phyloP scores from a whole-genome alignment of 148 eudicot genomes.

The Polygonum aviculare region DNA sequence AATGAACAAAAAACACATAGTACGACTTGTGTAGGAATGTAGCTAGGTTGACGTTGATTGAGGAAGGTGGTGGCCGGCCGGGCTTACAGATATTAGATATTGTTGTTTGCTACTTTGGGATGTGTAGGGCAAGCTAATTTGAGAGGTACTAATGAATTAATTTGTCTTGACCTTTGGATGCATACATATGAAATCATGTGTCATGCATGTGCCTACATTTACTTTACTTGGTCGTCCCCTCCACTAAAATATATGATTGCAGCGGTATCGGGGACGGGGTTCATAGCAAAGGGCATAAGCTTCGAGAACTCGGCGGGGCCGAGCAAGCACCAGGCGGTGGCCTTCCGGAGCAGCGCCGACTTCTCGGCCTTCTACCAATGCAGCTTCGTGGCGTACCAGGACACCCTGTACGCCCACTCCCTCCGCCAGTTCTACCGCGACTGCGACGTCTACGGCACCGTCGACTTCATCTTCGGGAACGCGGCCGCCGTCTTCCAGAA shows the following conservation, averaged over 20 bases:
- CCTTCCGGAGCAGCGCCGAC: conserved; percentile 61
- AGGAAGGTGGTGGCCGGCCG: too few species aligned
- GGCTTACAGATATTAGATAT: too few species aligned
- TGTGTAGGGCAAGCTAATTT: too few species aligned
- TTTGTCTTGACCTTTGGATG: too few species aligned
- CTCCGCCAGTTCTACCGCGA: conserved; percentile 86
- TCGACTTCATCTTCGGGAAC: conserved; percentile 90
- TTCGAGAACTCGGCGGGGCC: conserved; percentile 87
- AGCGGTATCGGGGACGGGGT: conserved; percentile 75
- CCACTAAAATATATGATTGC: background rate
- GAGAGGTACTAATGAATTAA: too few species aligned
- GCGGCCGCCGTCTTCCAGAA: conserved; percentile 84
- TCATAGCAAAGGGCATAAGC: conserved; percentile 79
- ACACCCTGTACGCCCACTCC: conserved; percentile 81
- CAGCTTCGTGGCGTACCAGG: conserved; percentile 77
- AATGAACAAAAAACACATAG: too few species aligned
- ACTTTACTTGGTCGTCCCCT: too few species aligned
- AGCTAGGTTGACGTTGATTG: too few species aligned
- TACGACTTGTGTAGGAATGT: too few species aligned
- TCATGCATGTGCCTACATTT: too few species aligned
- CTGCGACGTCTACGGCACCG: conserved; percentile 81
- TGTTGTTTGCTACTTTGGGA: too few species aligned
- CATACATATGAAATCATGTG: too few species aligned
- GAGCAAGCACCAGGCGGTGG: conserved; percentile 84
- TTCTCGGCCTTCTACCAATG: conserved; percentile 81